A percentile compares a stretch with the other conserved stretches of the same genome.
phyloP scores from a whole-genome alignment of 2,329 filamentous ascomycete species.

The Cladosporium sp. region DNA sequence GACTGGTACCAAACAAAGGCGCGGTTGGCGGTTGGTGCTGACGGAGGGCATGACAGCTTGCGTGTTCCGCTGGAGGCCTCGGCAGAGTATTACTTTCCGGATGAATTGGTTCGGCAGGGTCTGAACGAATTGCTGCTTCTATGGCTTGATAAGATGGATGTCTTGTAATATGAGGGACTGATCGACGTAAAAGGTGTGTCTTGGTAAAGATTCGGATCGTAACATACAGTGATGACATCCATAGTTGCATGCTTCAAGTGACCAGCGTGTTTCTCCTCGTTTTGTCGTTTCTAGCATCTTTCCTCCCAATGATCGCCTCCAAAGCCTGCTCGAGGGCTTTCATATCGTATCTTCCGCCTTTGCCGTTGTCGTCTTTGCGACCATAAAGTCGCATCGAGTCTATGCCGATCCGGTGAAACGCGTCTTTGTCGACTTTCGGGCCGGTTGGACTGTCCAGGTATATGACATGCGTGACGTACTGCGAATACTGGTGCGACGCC shows the following conservation, averaged over 20 bases:
- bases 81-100: too few relatives aligned
- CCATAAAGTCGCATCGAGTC: constrained; percentile 74
- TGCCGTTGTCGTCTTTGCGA: constrained; percentile 43
- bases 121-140: too few relatives aligned
- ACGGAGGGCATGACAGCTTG: too few relatives aligned
- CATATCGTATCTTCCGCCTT: constrained; percentile 65
- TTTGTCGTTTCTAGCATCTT: constrained; percentile 44
- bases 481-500: constrained; percentile 45
- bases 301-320: constrained; percentile 66
- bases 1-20: too few relatives aligned
- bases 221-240: not conserved
- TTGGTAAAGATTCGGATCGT: too few relatives aligned
- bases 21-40: too few relatives aligned
- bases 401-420: constrained; percentile 62
- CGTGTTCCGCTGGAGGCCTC: too few relatives aligned
- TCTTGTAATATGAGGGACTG: too few relatives aligned
- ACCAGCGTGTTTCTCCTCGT: constrained; percentile 52
- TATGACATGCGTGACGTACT: constrained; percentile 78
- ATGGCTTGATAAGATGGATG: too few relatives aligned
- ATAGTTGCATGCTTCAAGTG: not conserved
- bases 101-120: too few relatives aligned
- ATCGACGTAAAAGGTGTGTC: too few relatives aligned
- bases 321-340: constrained; percentile 68
- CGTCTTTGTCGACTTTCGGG: constrained; percentile 62
- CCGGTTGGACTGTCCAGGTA: constrained; percentile 67